Conservation (phyloP, 164 flowering plant genomes). For the Nymphaea colorata region DNA sequence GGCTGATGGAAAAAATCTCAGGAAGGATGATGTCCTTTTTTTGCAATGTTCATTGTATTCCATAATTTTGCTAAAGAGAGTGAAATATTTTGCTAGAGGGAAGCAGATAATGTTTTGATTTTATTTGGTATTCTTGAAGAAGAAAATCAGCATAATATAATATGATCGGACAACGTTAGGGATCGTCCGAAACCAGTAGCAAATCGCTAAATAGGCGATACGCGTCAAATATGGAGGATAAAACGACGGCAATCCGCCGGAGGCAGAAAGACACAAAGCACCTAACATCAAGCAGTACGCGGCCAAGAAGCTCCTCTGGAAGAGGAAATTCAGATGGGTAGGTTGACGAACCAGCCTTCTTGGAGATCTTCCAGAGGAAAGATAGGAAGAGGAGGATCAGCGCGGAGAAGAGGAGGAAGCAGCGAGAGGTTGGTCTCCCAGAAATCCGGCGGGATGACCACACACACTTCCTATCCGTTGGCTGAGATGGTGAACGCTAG, state of each 20-base stretch:
- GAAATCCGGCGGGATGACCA: slow-evolving; percentile 50
- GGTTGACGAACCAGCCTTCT: background rate
- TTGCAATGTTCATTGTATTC: too few relatives aligned
- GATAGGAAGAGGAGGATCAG: slow-evolving; percentile 36
- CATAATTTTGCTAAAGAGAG: too few relatives aligned
- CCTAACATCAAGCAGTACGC: slow-evolving; percentile 63
- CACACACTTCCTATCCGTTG: slow-evolving; percentile 31
- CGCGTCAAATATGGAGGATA: background rate
- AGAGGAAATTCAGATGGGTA: slow-evolving; percentile 19
- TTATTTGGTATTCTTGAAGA: too few relatives aligned
- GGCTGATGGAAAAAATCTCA: too few relatives aligned
- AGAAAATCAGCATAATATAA: too few relatives aligned
- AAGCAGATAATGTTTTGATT: too few relatives aligned
- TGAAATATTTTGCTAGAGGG: too few relatives aligned
- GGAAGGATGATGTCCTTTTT: too few relatives aligned
- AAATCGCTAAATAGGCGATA: background rate
- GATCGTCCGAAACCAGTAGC: background rate
- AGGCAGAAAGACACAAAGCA: slow-evolving; percentile 2
- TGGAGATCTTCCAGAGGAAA: slow-evolving; percentile 7
- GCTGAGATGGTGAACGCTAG: slow-evolving; percentile 11
- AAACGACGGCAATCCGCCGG: too few relatives aligned
- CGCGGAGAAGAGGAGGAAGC: slow-evolving; percentile 38
- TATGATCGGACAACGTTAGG: too few relatives aligned
- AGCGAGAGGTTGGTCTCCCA: slow-evolving; percentile 61
- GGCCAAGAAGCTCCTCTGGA: slow-evolving; percentile 51